Evolutionary conservation across 768 basidiomycete genomes (phyloP).

Genomic region (Suillus discolor): DNA sequence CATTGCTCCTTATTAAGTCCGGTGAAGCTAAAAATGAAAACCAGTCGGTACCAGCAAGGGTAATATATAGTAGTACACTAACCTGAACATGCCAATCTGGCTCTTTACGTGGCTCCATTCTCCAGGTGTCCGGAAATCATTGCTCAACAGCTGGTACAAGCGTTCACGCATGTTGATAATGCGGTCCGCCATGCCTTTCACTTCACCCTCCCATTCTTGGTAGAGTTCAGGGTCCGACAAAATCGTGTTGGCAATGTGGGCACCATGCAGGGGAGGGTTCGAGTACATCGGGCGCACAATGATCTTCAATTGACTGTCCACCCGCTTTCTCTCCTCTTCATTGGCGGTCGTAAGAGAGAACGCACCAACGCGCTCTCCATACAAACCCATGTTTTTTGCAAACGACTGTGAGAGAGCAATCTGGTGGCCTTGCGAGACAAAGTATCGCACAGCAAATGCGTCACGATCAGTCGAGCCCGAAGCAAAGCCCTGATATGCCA

Average conservation of each 20-base stretch:
- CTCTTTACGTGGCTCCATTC: slow-evolving; percentile 94
- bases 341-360: slow-evolving; percentile 80
- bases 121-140: slow-evolving; percentile 87
- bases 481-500: slow-evolving; percentile 99
- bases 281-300: slow-evolving; percentile 97
- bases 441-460: slow-evolving; percentile 94
- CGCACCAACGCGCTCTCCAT: slow-evolving; percentile 97
- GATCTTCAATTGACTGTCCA: slow-evolving; percentile 95
- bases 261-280: slow-evolving; percentile 93
- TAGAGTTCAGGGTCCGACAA: slow-evolving; percentile 76
- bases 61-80: slow-evolving; percentile 6
- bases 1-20: slow-evolving; percentile 81
- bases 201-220: slow-evolving; percentile 86
- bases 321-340: slow-evolving; percentile 78
- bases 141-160: slow-evolving; percentile 74
- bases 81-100: slow-evolving; percentile 99
- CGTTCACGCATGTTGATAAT: slow-evolving; percentile 92
- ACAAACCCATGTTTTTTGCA: slow-evolving; percentile 99
- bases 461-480: slow-evolving; percentile 90
- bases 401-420: slow-evolving; percentile 92
- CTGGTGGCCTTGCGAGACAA: slow-evolving; percentile 88
- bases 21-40: slow-evolving; percentile 63
- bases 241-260: slow-evolving; percentile 84
- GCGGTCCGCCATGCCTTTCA: slow-evolving; percentile 93
- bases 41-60: slow-evolving; percentile 10